These are phyloP conservation scores for Neonectria punicea DNA, from an alignment of 2,329 filamentous ascomycete species.

Conservation along the genomic window DNA sequence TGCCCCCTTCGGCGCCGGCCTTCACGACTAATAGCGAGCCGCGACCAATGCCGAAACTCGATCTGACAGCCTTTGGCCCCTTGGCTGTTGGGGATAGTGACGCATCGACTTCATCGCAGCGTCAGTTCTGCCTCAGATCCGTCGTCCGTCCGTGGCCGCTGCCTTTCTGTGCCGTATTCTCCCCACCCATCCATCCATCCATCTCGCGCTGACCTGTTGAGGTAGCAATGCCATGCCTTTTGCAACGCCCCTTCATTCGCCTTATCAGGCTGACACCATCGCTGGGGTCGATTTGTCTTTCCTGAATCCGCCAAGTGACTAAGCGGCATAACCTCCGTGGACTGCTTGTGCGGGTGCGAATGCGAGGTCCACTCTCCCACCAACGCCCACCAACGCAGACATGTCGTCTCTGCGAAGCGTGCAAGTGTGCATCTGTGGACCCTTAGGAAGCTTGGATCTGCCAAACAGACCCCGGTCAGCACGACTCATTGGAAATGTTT, in stretches of 20 bases:
- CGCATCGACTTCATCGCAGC: background rate
- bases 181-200: background rate
- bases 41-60: background rate
- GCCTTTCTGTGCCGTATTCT: too few species aligned
- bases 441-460: background rate
- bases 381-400: background rate
- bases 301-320: background rate
- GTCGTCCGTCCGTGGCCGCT: background rate
- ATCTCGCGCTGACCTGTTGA: background rate
- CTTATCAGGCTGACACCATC: slow-evolving; percentile 6
- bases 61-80: background rate
- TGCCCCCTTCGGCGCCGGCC: background rate
- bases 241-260: background rate
- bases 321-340: slow-evolving; percentile 1
- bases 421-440: slow-evolving; percentile 10
- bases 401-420: too few species aligned
- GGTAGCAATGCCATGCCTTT: background rate
- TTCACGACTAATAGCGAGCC: background rate
- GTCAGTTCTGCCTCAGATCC: background rate
- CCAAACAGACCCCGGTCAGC: slow-evolving; percentile 4
- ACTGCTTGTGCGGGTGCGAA: slow-evolving; percentile 4
- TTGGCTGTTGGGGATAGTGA: background rate
- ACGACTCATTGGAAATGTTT: background rate
- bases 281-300: background rate
- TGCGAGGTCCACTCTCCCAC: background rate